phyloP scores from a whole-genome alignment of 2,329 filamentous ascomycete genomes.

The Didymella segeticola region DNA sequence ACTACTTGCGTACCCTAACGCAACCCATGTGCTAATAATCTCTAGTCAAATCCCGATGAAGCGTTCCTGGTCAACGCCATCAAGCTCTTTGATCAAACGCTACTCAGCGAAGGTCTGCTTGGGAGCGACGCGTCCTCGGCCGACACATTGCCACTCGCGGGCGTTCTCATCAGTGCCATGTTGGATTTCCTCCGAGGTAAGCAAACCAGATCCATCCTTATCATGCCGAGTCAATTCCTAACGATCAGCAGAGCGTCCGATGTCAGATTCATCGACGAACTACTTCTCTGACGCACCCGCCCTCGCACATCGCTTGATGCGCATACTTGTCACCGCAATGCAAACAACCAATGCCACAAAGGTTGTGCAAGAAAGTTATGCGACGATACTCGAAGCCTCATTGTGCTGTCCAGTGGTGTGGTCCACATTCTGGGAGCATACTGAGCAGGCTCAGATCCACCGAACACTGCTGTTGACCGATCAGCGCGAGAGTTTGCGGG shows the following conservation, averaged over 20 bases:
- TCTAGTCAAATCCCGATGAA: constrained; percentile 41
- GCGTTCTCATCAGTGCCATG: constrained; percentile 37
- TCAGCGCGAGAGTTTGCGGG: constrained; percentile 29
- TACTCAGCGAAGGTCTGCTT: constrained; percentile 38
- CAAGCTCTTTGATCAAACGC: constrained; percentile 37
- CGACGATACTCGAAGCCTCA: constrained; percentile 45
- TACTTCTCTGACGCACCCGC: constrained; percentile 43
- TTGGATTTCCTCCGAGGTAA: constrained; percentile 46
- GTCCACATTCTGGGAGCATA: constrained; percentile 39
- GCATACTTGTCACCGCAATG: constrained; percentile 33
- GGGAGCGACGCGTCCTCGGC: constrained; percentile 25
- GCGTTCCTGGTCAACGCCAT: constrained; percentile 41
- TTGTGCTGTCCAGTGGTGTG: constrained; percentile 45
- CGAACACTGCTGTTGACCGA: constrained; percentile 40
- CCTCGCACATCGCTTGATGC: constrained; percentile 42
- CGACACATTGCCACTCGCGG: constrained; percentile 36
- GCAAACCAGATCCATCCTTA: constrained; percentile 1
- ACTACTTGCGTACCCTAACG: not conserved
- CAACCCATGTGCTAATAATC: constrained; percentile 16
- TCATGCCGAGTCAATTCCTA: constrained; percentile 23
- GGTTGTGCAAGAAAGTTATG: constrained; percentile 36
- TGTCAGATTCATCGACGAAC: constrained; percentile 34
- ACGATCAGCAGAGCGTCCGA: constrained; percentile 44
- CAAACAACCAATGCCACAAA: constrained; percentile 22
- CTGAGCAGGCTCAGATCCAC: constrained; percentile 37